Evolutionary conservation across 2,329 filamentous ascomycete species (phyloP), one percentile per base, ranked within the genome.

Genomic region (Arthrinium phaeospermum): DNA sequence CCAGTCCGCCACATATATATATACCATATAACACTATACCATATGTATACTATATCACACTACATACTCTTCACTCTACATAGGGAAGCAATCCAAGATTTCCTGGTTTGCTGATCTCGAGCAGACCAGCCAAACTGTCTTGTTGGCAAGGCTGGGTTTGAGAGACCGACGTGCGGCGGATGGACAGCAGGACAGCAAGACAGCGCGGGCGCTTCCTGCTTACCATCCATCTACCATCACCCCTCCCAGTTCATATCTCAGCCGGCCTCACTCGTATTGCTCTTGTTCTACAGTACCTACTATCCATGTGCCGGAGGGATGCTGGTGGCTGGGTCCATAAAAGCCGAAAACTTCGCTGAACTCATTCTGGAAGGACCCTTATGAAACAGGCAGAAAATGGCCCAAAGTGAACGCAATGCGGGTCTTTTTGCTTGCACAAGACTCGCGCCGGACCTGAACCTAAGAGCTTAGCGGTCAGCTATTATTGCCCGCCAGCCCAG

Each of bases 261-360:
- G 37, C 37, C 37, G 37, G 5, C 7, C 45, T 47, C 45, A 30
- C 30, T 34, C 30, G 53, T 61, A 61, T 61, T 64, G 16, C 53
- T 12, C 30, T 6, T 14, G 27, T 16, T 14, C 53, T 61, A 16
- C 53, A 8, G 34, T 16, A 19, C 19, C 53, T 64, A 30, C 37
- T 37, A 41, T 37, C 19, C 30, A 64, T 41, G 19, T 41, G 30
- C 53, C 19, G 53, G 30, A 22, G 13, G 30, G 27, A 37, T 64
- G 53, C 30, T n/a, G 30, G 53, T 8, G 14, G 13, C 24, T 30
- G 51, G 51, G 27, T n/a, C 30, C 53, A 64, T 64, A 64, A 64
- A 64, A 64, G 53, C 53, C 53, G 30, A 37, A 37, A 64, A 64
- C 53, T 64, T 64, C 53, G 53, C 53, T 64, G 53, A 64, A 64